Evolutionary conservation across 2,329 filamentous ascomycete species (phyloP).

Genomic region (Fusarium illudens): DNA sequence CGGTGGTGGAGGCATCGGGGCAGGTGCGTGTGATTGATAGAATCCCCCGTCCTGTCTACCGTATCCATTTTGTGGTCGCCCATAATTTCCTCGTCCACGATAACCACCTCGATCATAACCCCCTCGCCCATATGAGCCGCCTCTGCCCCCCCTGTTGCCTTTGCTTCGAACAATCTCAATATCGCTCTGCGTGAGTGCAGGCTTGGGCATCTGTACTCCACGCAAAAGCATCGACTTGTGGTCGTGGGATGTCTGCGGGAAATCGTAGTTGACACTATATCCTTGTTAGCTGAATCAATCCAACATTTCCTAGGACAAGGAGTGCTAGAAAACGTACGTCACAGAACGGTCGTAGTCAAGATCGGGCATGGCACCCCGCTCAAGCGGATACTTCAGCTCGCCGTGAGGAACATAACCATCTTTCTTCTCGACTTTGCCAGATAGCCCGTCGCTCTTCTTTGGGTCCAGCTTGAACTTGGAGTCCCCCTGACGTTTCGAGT

Average conservation of each 20-base stretch:
- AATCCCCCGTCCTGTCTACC: constrained; percentile 27
- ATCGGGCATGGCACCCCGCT: constrained; percentile 74
- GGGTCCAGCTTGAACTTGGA: constrained; percentile 77
- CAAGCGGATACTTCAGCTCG: constrained; percentile 79
- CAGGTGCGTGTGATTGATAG: constrained; percentile 14
- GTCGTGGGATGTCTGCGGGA: constrained; percentile 74
- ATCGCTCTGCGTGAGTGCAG: constrained; percentile 78
- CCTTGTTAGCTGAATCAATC: constrained; percentile 41
- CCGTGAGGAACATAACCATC: constrained; percentile 86
- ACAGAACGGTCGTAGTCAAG: constrained; percentile 88
- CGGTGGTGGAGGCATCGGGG: constrained; percentile 44
- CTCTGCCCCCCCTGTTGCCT: constrained; percentile 59
- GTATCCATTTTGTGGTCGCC: constrained; percentile 35
- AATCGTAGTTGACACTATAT: constrained; percentile 81
- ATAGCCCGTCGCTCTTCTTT: constrained; percentile 76
- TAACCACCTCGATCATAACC: constrained; percentile 40
- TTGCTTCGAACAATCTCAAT: constrained; percentile 76
- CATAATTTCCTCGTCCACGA: constrained; percentile 39
- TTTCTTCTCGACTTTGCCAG: constrained; percentile 83
- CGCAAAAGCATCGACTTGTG: constrained; percentile 96
- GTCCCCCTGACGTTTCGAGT: constrained; percentile 83
- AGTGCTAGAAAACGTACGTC: constrained; percentile 64
- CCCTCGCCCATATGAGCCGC: constrained; percentile 42
- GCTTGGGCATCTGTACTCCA: constrained; percentile 76
- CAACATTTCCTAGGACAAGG: neutral